phyloP scores from a whole-genome alignment of 495 filamentous ascomycete genomes.

The Staphylotrichum longicolle region DNA sequence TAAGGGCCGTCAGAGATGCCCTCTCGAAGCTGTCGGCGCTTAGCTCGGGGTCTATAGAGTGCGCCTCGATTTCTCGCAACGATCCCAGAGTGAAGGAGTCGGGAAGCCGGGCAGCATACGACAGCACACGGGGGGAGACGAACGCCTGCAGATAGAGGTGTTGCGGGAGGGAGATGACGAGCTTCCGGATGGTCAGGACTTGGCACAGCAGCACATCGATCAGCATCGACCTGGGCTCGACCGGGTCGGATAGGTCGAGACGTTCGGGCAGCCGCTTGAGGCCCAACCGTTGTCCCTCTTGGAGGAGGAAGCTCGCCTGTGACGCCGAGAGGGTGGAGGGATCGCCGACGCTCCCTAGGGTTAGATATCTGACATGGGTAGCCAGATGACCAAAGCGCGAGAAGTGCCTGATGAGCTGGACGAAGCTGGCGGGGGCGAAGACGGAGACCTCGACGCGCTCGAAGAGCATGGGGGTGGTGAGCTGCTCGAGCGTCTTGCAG shows the following conservation, averaged over 20 bases:
- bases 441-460: background rate
- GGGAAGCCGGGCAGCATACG: background rate
- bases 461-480: background rate
- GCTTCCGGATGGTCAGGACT: background rate
- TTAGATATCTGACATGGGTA: background rate
- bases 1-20: background rate
- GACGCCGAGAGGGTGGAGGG: background rate
- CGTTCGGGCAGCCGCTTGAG: background rate
- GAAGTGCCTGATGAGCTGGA: background rate
- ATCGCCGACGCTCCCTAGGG: background rate
- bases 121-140: too few species aligned
- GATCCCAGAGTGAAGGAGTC: background rate
- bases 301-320: background rate
- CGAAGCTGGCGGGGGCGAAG: background rate
- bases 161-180: background rate
- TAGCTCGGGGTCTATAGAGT: too few species aligned
- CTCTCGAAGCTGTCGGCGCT: too few species aligned
- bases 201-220: conserved; percentile 2
- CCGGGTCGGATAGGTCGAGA: too few species aligned
- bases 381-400: background rate
- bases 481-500: background rate
- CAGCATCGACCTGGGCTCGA: background rate
- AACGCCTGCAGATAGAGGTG: background rate
- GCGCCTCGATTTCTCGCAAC: background rate
- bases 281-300: background rate